Evolutionary conservation across 1,284 basidiomycete species (phyloP), one percentile per base, ranked within the genome.

Genomic region (Butyriboletus appendiculatus): DNA sequence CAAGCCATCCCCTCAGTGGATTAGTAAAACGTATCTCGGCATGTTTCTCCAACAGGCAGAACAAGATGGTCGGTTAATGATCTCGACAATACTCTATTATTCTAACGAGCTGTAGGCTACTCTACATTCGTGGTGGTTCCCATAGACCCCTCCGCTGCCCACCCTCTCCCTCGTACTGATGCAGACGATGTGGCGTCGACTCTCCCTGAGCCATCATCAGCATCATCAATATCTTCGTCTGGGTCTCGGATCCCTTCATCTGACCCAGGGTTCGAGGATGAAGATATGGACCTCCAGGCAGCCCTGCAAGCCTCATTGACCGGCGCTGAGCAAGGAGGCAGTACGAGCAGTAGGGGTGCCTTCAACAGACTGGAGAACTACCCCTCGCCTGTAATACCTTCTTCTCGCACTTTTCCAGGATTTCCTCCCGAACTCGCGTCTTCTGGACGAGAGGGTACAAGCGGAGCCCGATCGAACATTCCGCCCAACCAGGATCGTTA

Each of bases 31-130:
- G 1, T 95, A 94, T 71, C 82, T 98, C 3, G 84, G 85, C 50
- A 88, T 96, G 85, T 84, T 93, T 42, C 75, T 98, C 38, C 85
- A 91, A 52, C 92, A 96, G 72, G 90, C 93, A 15, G 94, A 96
- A 70, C 69, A 79, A 33, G 90, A 95, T 68, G 91, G 90, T 88
- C 58, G 41, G 72, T 59, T 26, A 11, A 35, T 45, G 18, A 28
- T 24, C 22, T 42, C 5, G 35, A n/a, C n/a, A 7, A 42, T 0
- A 41, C 4, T 35, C 8, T 48, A 14, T 22, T 41, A 44, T 55
- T 35, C 57, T 56, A 43, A 54, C 34, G 40, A 32, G 30, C 16
- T 28, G 14, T 53, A 92, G 94, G 94, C 1, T 97, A 96, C 72
- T 94, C 92, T 18, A 88, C 94, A 22, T 97, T 97, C 62, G 91